A percentile compares a stretch with the other conserved stretches of the same genome.
These are phyloP conservation scores for Ilyonectria mors-panacis DNA, from an alignment of 2,329 filamentous ascomycete genomes.

Conservation along the genomic window DNA sequence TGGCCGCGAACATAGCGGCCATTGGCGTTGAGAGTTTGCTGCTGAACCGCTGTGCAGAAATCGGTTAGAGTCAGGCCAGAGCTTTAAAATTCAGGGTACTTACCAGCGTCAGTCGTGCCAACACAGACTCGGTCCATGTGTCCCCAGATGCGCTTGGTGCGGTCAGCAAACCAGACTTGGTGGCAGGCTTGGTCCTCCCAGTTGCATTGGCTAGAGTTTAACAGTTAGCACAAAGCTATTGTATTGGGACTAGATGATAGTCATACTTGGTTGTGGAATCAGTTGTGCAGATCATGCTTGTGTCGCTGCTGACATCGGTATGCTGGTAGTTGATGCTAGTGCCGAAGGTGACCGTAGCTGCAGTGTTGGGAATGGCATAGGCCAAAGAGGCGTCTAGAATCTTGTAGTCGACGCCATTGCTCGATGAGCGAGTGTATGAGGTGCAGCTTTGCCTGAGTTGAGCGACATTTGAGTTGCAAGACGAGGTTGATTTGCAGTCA, in stretches of 20 bases:
- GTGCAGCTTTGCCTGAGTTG: conserved; percentile 17
- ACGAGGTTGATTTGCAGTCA: conserved; percentile 22
- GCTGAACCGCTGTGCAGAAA: conserved; percentile 23
- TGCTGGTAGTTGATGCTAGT: conserved; percentile 22
- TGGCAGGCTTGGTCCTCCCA: conserved; percentile 21
- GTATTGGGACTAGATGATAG: no score
- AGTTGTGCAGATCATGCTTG: conserved; percentile 20
- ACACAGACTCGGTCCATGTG: conserved; percentile 29
- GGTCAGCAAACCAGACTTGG: conserved; percentile 27
- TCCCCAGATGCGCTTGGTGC: conserved; percentile 30
- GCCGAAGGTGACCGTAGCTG: conserved; percentile 10
- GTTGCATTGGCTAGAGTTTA: background rate
- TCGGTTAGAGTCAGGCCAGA: background rate
- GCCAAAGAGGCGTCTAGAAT: conserved; percentile 19
- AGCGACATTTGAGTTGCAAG: conserved; percentile 19
- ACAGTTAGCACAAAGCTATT: background rate
- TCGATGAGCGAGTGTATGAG: conserved; percentile 3
- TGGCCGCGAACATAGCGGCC: conserved; percentile 30
- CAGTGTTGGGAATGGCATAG: conserved; percentile 8
- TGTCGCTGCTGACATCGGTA: background rate
- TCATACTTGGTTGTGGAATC: conserved; percentile 22
- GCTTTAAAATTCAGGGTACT: background rate
- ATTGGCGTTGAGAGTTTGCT: conserved; percentile 27
- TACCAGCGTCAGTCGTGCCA: conserved; percentile 13
- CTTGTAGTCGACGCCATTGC: conserved; percentile 24